These are phyloP conservation scores for Alternaria sp. DNA, from an alignment of 2,329 filamentous ascomycete species.

Conservation along the genomic window DNA sequence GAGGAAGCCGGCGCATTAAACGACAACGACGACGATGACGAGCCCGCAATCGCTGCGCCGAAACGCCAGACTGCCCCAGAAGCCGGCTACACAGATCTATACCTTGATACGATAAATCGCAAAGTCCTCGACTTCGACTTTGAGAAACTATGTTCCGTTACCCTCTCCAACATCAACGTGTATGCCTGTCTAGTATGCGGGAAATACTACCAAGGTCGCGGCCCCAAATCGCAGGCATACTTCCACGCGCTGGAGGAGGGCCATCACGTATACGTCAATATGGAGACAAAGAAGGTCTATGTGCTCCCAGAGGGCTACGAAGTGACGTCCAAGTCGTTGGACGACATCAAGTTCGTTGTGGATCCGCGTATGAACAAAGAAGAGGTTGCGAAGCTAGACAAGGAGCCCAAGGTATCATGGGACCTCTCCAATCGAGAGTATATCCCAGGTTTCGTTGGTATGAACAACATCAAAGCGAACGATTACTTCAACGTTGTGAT, in stretches of 20 bases:
- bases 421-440: constrained; percentile 87
- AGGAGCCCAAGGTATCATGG: constrained; percentile 68
- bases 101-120: constrained; percentile 96
- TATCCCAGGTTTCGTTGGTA: constrained; percentile 91
- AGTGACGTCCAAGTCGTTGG: constrained; percentile 90
- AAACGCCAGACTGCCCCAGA: constrained; percentile 79
- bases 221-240: constrained; percentile 94
- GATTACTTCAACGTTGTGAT: constrained; percentile 97
- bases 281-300: constrained; percentile 90
- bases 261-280: constrained; percentile 98
- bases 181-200: constrained; percentile 97
- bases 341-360: constrained; percentile 98
- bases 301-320: constrained; percentile 97
- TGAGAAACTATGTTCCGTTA: constrained; percentile 96
- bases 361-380: constrained; percentile 84
- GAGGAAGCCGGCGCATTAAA: constrained; percentile 46
- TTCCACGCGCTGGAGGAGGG: constrained; percentile 95
- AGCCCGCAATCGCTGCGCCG: constrained; percentile 55
- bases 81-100: constrained; percentile 92
- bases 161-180: constrained; percentile 96
- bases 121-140: constrained; percentile 97
- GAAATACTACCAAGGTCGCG: constrained; percentile 96
- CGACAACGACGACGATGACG: constrained; percentile 47
- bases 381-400: constrained; percentile 83
- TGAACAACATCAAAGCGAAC: constrained; percentile 99